phyloP scores from a whole-genome alignment of 106 monocot genomes.

The Dioscorea zingiberensis region DNA sequence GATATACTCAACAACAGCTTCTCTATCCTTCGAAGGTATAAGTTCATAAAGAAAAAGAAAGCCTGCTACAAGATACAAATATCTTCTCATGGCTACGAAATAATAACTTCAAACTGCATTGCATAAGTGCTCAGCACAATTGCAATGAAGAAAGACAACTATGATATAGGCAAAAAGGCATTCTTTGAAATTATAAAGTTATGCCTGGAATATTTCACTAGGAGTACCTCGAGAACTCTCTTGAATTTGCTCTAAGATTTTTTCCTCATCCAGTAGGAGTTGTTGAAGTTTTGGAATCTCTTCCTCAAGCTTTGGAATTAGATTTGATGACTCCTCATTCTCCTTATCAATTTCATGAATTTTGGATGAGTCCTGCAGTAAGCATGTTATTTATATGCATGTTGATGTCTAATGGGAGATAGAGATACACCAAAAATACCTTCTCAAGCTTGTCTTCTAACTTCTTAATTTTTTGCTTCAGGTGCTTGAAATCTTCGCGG shows the following conservation, averaged over 20 bases:
- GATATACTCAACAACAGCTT: too few species aligned
- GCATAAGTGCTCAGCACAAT: too few species aligned
- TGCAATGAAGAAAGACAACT: too few species aligned
- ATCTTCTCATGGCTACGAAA: too few species aligned
- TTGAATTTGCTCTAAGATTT: slow-evolving; percentile 71
- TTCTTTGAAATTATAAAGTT: too few species aligned
- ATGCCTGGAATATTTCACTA: too few species aligned
- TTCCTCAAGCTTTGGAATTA: slow-evolving; percentile 82
- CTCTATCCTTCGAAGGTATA: too few species aligned
- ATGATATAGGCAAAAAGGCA: too few species aligned
- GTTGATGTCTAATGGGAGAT: background rate
- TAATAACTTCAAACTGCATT: too few species aligned
- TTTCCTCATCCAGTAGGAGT: slow-evolving; percentile 64
- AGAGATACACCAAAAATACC: slow-evolving; percentile 17
- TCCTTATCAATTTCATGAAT: slow-evolving; percentile 60
- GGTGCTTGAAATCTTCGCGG: slow-evolving; percentile 83
- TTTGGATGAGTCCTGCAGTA: slow-evolving; percentile 61
- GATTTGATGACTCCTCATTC: slow-evolving; percentile 53
- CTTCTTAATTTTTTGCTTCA: slow-evolving; percentile 89
- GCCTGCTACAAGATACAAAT: too few species aligned
- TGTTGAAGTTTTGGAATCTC: slow-evolving; percentile 81
- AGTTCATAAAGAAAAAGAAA: too few species aligned
- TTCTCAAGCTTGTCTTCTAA: slow-evolving; percentile 74
- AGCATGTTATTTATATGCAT: slow-evolving; percentile 7
- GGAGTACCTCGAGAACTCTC: slow-evolving; percentile 60